These are phyloP conservation scores for Xylaria telfairii DNA, from an alignment of 495 filamentous ascomycete species.

Conservation along the genomic window DNA sequence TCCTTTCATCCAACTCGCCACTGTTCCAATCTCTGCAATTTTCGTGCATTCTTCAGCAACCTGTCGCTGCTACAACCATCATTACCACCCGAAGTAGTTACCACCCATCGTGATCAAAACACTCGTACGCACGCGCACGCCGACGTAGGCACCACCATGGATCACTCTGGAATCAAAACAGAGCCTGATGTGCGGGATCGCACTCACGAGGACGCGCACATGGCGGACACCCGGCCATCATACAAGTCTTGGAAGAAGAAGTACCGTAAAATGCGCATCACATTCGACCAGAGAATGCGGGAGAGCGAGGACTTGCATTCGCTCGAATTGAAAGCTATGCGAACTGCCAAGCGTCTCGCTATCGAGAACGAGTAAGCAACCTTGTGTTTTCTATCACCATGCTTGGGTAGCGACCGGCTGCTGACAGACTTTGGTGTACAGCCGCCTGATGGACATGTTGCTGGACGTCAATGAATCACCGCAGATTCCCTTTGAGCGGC, in stretches of 20 bases:
- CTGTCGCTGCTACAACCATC: not conserved
- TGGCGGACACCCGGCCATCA: slow-evolving; percentile 45
- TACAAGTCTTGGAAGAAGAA: slow-evolving; percentile 77
- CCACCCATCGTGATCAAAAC: not conserved
- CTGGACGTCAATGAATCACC: slow-evolving; percentile 83
- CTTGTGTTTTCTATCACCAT: slow-evolving; percentile 20
- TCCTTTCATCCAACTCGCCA: not conserved
- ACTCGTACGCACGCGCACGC: not conserved
- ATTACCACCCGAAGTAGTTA: too few species aligned
- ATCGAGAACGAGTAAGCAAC: slow-evolving; percentile 76
- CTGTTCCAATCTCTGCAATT: not conserved
- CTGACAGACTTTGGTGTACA: slow-evolving; percentile 38
- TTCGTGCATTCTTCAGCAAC: slow-evolving; percentile 1
- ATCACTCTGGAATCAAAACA: slow-evolving; percentile 30
- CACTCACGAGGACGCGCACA: slow-evolving; percentile 40
- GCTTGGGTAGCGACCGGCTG: slow-evolving; percentile 11
- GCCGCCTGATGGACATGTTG: slow-evolving; percentile 81
- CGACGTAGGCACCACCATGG: slow-evolving; percentile 28
- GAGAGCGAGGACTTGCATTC: slow-evolving; percentile 78
- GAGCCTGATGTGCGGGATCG: slow-evolving; percentile 35
- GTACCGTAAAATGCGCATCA: slow-evolving; percentile 87
- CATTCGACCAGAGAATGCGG: slow-evolving; percentile 82
- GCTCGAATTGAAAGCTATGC: slow-evolving; percentile 77
- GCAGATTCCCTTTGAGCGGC: slow-evolving; percentile 74
- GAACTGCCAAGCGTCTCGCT: slow-evolving; percentile 76